Percentiles rank a stretch among this genome's conserved stretches.
These are phyloP conservation scores for Thymus mandschuricus DNA, from an alignment of 257 asterid species.

Conservation along the genomic window DNA sequence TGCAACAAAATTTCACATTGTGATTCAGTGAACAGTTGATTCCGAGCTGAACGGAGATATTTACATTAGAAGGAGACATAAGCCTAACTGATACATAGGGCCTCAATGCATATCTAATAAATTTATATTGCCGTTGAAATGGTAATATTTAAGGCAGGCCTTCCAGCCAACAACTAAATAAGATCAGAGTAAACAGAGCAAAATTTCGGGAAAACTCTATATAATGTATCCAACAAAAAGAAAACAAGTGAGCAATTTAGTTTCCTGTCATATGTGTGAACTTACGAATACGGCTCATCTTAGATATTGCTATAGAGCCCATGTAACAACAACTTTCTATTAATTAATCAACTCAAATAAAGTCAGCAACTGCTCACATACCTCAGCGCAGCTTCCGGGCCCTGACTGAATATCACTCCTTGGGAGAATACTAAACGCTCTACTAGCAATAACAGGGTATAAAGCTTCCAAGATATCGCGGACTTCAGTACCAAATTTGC, in stretches of 20 bases:
- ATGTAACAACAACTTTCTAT: neutral
- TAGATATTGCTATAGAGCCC: slow-evolving; percentile 6
- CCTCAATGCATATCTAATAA: slow-evolving; percentile 3
- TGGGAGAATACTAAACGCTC: slow-evolving; percentile 73
- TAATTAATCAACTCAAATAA: slow-evolving; percentile 22
- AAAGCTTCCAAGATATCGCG: slow-evolving; percentile 77
- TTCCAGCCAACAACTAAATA: neutral
- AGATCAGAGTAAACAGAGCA: neutral
- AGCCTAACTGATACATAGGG: neutral
- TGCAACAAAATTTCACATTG: slow-evolving; percentile 35
- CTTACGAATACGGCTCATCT: neutral
- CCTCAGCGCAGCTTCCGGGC: slow-evolving; percentile 91
- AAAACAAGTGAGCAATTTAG: slow-evolving; percentile 1
- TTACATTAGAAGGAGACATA: slow-evolving; percentile 15
- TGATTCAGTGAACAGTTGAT: slow-evolving; percentile 18
- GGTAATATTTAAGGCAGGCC: neutral
- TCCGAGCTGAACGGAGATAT: slow-evolving; percentile 2
- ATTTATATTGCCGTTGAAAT: slow-evolving; percentile 15
- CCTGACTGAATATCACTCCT: slow-evolving; percentile 66
- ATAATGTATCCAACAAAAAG: neutral
- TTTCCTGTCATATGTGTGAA: neutral
- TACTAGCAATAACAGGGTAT: slow-evolving; percentile 77
- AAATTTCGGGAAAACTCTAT: slow-evolving; percentile 5
- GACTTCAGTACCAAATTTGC: slow-evolving; percentile 77
- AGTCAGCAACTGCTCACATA: slow-evolving; percentile 33